These are phyloP conservation scores for Cephaloascus fragrans DNA, from an alignment of 805 yeast genomes.

Conservation along the genomic window DNA sequence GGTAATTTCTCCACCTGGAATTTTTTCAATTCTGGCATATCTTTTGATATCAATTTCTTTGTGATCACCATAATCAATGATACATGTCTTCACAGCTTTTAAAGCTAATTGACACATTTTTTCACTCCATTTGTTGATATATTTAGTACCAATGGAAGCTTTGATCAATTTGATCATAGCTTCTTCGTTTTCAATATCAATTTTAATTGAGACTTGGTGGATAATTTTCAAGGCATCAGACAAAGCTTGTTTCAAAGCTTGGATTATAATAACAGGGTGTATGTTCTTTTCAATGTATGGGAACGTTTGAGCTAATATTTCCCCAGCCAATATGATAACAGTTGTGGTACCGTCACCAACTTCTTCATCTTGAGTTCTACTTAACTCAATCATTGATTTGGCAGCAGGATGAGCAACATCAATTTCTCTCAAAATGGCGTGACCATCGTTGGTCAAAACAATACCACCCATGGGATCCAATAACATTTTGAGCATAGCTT, in stretches of 20 bases:
- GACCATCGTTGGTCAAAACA: conserved; percentile 96
- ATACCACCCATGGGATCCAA: conserved; percentile 96
- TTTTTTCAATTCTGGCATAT: conserved; percentile 87
- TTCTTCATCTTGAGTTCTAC: conserved; percentile 97
- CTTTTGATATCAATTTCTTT: conserved; percentile 89
- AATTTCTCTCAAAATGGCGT: conserved; percentile 93
- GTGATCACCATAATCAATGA: conserved; percentile 47
- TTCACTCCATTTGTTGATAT: conserved; percentile 81
- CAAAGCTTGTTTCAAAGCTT: conserved; percentile 85
- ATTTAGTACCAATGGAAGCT: conserved; percentile 94
- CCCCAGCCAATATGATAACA: conserved; percentile 95
- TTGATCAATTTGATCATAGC: conserved; percentile 82
- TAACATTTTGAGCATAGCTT: conserved; percentile 97
- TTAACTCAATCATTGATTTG: conserved; percentile 92
- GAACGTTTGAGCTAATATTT: conserved; percentile 87
- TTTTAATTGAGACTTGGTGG: conserved; percentile 71
- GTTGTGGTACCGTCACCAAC: conserved; percentile 98
- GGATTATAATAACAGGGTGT: conserved; percentile 94
- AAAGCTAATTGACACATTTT: conserved; percentile 86
- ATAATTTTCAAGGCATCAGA: conserved; percentile 85
- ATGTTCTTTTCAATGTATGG: conserved; percentile 92
- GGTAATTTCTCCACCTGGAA: conserved; percentile 96
- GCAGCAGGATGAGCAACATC: conserved; percentile 99
- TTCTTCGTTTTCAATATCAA: conserved; percentile 72
- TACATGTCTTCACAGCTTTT: conserved; percentile 79